These are phyloP conservation scores for Aspergillus nomiae DNA, from an alignment of 2,329 filamentous ascomycete species.

Conservation along the genomic window DNA sequence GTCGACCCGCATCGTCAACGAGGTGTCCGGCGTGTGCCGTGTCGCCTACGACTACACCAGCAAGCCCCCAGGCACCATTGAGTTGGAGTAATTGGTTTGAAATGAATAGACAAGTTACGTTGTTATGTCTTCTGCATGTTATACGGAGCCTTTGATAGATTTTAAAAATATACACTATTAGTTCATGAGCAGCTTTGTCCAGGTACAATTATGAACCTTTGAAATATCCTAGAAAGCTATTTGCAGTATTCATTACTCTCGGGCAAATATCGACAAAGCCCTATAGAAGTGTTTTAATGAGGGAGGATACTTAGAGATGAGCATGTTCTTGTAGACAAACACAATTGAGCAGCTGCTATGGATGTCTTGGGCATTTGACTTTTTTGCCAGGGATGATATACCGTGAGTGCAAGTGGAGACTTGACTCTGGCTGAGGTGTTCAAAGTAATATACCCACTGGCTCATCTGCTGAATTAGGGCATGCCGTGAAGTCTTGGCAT, in stretches of 20 bases:
- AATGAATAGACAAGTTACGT: conserved; percentile 2
- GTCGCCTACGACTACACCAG: conserved; percentile 38
- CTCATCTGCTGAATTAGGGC: too few species aligned
- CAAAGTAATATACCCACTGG: too few species aligned
- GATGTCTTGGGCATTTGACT: too few species aligned
- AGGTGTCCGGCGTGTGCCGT: conserved; percentile 60
- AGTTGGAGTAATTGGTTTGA: conserved; percentile 63
- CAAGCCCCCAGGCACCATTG: conserved; percentile 72
- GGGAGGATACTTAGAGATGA: too few species aligned
- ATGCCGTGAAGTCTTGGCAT: not conserved
- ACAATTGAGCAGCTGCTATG: too few species aligned
- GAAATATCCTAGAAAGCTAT: not conserved
- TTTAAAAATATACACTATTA: not conserved
- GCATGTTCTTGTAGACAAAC: too few species aligned
- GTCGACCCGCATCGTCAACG: conserved; percentile 70
- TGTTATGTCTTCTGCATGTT: conserved; percentile 4
- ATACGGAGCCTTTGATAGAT: conserved; percentile 3
- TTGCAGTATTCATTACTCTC: too few species aligned
- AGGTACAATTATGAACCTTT: not conserved
- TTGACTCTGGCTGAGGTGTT: too few species aligned
- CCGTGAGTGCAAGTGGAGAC: too few species aligned
- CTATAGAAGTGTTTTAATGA: too few species aligned
- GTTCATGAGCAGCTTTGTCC: not conserved
- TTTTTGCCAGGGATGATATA: too few species aligned
- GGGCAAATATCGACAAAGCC: too few species aligned